Percentiles rank a stretch among this genome's conserved stretches.
Evolutionary conservation across 2,329 filamentous ascomycete genomes (phyloP).

Genomic region (Cladosporium velox): DNA sequence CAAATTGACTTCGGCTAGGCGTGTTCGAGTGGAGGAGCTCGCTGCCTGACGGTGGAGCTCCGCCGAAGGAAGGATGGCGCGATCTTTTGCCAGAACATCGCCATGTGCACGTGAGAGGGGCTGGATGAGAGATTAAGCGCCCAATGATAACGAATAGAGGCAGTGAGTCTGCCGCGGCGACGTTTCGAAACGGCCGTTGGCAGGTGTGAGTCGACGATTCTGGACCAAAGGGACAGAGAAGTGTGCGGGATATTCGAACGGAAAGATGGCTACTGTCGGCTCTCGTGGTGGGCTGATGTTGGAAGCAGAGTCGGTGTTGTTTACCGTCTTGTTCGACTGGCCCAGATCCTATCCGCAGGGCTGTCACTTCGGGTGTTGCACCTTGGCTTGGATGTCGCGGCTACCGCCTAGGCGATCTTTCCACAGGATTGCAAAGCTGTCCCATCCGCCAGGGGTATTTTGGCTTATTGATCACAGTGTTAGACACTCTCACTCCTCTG

Average conservation of each 20-base stretch:
- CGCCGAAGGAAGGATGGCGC: constrained; percentile 5
- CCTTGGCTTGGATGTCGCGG: background rate
- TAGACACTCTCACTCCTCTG: background rate
- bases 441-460: background rate
- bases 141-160: background rate
- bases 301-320: background rate
- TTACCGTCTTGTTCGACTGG: background rate
- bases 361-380: background rate
- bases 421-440: background rate
- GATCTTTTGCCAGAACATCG: constrained; percentile 1
- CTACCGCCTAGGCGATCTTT: background rate
- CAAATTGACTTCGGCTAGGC: constrained; percentile 3
- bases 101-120: constrained; percentile 13
- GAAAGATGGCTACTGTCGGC: constrained; percentile 13
- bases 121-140: constrained; percentile 20
- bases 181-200: background rate
- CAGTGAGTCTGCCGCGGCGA: background rate
- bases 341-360: background rate
- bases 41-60: constrained; percentile 3
- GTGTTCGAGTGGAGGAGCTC: background rate
- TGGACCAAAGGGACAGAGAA: background rate
- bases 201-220: background rate
- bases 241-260: background rate
- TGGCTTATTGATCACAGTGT: background rate
- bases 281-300: background rate